Base-by-base conservation (phyloP, 345 rosid species). In the Geranium rotundifolium region DNA sequence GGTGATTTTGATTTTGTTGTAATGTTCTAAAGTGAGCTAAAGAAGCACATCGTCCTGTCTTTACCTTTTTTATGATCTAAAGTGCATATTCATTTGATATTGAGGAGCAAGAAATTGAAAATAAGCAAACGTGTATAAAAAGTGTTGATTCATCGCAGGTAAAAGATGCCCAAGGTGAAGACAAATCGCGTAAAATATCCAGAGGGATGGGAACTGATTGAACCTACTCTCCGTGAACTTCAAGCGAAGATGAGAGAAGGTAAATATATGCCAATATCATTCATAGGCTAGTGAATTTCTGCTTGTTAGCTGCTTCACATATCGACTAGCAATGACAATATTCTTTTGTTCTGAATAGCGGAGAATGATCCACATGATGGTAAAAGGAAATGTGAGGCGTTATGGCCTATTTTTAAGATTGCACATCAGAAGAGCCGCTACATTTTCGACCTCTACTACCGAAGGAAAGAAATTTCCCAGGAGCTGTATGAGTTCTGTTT, bases 171-270 rank as follows among this genome's bases (percentile, higher is more conserved):
- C 0, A 90, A 90, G 82, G 81, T 84, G 29, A 85, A 75, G 76
- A 87, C 97, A 0, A 87, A 79, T 69, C 76, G 86, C n/a, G 76
- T 81, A 34, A 80, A 77, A 56, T 79, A 81, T 65, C 95, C 89
- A 23, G 85, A 85, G 71, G 95, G 92, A 6, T 90, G 90, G 90
- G 87, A 90, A 64, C 75, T 87, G 71, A 85, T 85, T 8, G 95
- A 87, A 77, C 95, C 91, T 60, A 87, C 91, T 5, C 84, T 85
- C 29, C 75, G 80, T 23, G 90, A 81, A 49, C 71, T 81, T 1
- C 84, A 81, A 63, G 84, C 84, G 0, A 81, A 85, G 82, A 90
- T 84, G 97, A 79, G 90, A 77, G 95, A 90, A 81, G 92, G 95
- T 84, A 60, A 2, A 37, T 66, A 34, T 29, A 46, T 7, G 8